Evolutionary conservation across 306 rosid species (phyloP), one percentile per base, ranked within the genome.

Genomic region (Prinsepia uniflora): DNA sequence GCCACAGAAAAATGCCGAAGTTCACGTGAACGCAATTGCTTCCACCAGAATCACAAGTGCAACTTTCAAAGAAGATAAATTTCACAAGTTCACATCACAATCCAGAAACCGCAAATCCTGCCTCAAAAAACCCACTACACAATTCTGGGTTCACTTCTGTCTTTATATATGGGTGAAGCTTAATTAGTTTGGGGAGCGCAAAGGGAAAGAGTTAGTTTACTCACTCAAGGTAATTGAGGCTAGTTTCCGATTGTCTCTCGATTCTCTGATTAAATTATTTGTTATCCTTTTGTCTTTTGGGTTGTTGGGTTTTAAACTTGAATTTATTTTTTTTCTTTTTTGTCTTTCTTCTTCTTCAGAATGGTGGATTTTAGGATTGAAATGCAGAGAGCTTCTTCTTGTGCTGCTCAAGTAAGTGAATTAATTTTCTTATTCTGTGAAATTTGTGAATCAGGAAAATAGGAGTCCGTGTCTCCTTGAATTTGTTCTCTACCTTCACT

Each of bases 381-480:
- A 49, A 73, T 78, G 56, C 78, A 48, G 78, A 75, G 71, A 80
- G 80, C 36, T 13, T 53, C 55, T 61, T 13, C 15, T 70, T 65
- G 6, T 48, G 76, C 63, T 71, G 47, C 55, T 74, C 78, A 46
- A 42, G 78, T 76, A 62, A 78, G 68, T 58, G 52, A 46, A 12
- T 41, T 12, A 0, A 15, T 34, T 22, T 44, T 69, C 40, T 43
- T 68, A 17, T 69, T 67, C 42, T 44, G 12, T 44, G 10, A 30
- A 44, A n/a, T 19, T 50, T 48, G 15, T 9, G 55, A 55, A 45
- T 46, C 20, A 14, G 30, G 55, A 46, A 45, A 45, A 12, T 22
- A 24, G 42, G 41, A 20, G 3, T 22, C 36, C 36, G 2, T 30
- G 36, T 30, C 36, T 30, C 12, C 34, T 65, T 6, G 70, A 65